Evolutionary conservation across 805 yeast species (phyloP), one percentile per base, ranked within the genome.

Genomic region (Candida bentonensis): DNA sequence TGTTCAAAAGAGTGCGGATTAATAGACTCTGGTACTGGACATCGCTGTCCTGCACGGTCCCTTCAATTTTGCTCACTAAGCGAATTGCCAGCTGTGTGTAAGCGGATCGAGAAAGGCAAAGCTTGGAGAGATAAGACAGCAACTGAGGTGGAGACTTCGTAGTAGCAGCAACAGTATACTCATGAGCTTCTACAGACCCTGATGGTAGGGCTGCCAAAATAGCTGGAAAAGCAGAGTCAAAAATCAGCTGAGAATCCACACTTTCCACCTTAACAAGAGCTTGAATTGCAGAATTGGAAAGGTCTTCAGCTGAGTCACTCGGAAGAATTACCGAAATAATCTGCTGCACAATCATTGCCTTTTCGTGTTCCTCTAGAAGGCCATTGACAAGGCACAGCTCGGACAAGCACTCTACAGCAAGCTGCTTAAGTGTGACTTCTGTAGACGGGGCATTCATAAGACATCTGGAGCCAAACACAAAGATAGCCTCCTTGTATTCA

Each of bases 361-460:
- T 51, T 3, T 48, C 49, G 15, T 51, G 25, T 5, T 49, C 42
- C 2, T 55, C 51, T 3, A 46, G 49, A 22, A 41, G 48, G 4
- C 50, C 55, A 15, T 23, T 41, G 1, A 43, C 27, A 13, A 40
- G 21, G 0, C 78, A 64, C 39, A 85, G 54, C 42, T 75, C 74
- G 0, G 77, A 68, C 42, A 86, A 67, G 40, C 82, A 83, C 44
- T 74, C 74, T 23, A 82, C 65, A 1, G 92, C 74, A 34, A 80
- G 63, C 22, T 81, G 69, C 53, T 86, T 70, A 46, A 86, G 66
- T 1, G 87, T 74, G 9, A 78, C 78, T 53, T 84, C 95, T 23
- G 74, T 63, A 26, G 69, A 70, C 0, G 94, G 76, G 0, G 83
- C 70, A 0, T 81, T 71, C 56, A 80, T 73, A 42, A 85, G 59